These are phyloP conservation scores for Kwoniella pini DNA, from an alignment of 768 basidiomycete species.

Conservation along the genomic window DNA sequence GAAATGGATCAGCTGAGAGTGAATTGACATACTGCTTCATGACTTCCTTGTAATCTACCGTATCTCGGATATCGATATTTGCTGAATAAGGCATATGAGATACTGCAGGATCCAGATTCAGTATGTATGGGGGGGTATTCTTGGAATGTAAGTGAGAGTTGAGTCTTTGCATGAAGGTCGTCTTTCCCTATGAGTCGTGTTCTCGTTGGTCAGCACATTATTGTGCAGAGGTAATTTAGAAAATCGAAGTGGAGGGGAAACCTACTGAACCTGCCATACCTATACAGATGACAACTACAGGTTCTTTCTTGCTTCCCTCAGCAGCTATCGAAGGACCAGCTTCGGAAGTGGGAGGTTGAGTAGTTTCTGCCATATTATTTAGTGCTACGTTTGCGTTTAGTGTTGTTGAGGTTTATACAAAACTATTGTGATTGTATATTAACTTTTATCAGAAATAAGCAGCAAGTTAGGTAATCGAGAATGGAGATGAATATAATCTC, in stretches of 20 bases:
- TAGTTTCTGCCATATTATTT: neutral
- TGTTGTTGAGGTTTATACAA: too few relatives aligned
- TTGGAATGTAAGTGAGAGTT: slow-evolving; percentile 83
- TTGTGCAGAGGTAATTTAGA: too few relatives aligned
- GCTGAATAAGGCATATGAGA: slow-evolving; percentile 86
- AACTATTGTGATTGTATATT: too few relatives aligned
- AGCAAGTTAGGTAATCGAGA: too few relatives aligned
- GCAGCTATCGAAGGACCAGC: slow-evolving; percentile 13
- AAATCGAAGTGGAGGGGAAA: neutral
- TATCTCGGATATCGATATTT: slow-evolving; percentile 97
- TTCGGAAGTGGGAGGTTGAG: neutral
- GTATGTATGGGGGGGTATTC: slow-evolving; percentile 76
- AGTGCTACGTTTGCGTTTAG: too few relatives aligned
- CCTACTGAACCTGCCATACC: slow-evolving; percentile 85
- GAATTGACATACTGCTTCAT: slow-evolving; percentile 89
- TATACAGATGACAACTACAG: slow-evolving; percentile 82
- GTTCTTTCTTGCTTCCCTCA: slow-evolving; percentile 56
- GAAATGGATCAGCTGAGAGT: neutral
- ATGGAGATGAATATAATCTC: too few relatives aligned
- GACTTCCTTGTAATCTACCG: slow-evolving; percentile 94
- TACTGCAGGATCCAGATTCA: slow-evolving; percentile 98
- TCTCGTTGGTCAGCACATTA: too few relatives aligned
- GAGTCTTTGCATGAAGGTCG: slow-evolving; percentile 92
- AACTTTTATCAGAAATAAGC: too few relatives aligned
- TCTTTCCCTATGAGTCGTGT: slow-evolving; percentile 66